phyloP scores from a whole-genome alignment of 495 filamentous ascomycete species.

The Penicillium tannophilum region DNA sequence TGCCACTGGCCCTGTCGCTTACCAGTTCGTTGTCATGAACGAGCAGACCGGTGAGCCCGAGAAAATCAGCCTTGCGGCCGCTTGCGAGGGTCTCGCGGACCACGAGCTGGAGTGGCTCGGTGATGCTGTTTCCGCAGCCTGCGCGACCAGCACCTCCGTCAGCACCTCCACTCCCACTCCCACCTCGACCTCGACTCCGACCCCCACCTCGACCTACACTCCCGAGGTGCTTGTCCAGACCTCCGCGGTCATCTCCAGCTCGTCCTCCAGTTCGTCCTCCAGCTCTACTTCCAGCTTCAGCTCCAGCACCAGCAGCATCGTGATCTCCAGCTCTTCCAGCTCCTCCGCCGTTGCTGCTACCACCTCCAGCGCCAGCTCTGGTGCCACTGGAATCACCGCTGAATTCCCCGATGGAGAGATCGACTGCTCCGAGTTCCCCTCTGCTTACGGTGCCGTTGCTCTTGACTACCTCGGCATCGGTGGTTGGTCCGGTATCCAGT shows the following conservation, averaged over 20 bases:
- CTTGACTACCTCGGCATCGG: constrained; percentile 66
- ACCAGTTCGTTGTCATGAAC: constrained; percentile 55
- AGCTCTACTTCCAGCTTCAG: constrained; percentile 18
- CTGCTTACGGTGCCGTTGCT: constrained; percentile 76
- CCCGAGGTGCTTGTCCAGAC: constrained; percentile 30
- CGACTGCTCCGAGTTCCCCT: constrained; percentile 74
- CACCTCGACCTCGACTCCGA: constrained; percentile 19
- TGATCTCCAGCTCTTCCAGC: constrained; percentile 20
- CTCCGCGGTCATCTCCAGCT: constrained; percentile 23
- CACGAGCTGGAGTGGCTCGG: constrained; percentile 50
- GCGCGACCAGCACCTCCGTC: constrained; percentile 27
- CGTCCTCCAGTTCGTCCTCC: constrained; percentile 19
- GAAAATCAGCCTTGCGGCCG: constrained; percentile 52
- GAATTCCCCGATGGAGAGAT: constrained; percentile 79
- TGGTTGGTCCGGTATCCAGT: constrained; percentile 84
- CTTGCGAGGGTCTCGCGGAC: constrained; percentile 62
- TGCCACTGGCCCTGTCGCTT: constrained; percentile 60
- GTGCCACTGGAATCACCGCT: constrained; percentile 58
- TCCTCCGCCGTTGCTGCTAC: constrained; percentile 20
- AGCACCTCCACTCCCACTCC: constrained; percentile 25
- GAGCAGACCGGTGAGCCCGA: constrained; percentile 24
- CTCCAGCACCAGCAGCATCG: constrained; percentile 19
- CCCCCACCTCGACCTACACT: constrained; percentile 31
- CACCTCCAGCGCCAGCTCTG: constrained; percentile 20
- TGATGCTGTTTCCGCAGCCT: constrained; percentile 33